Evolutionary conservation across 2,329 filamentous ascomycete genomes (phyloP).

Genomic region (Colletotrichum euphorbiae): DNA sequence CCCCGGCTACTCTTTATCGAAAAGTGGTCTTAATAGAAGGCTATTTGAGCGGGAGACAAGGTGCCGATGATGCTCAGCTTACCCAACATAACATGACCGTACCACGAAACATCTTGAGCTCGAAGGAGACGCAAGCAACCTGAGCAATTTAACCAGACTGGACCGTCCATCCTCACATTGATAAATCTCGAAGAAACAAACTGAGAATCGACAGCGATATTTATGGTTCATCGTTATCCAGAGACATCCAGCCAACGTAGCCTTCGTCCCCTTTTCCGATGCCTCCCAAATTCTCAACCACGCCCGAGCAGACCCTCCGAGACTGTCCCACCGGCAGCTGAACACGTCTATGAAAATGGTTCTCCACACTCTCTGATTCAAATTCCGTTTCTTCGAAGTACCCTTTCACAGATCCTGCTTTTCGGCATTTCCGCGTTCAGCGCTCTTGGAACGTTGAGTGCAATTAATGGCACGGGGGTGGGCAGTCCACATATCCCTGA

Average conservation of each 20-base stretch:
- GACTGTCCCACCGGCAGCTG: not conserved
- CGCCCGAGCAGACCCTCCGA: not conserved
- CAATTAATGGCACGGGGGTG: constrained; percentile 54
- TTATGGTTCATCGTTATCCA: too few species aligned
- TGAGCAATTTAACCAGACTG: too few species aligned
- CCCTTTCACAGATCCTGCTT: constrained; percentile 53
- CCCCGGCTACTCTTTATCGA: too few species aligned
- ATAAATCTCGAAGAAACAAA: too few species aligned
- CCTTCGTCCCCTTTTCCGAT: too few species aligned
- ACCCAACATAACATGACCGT: not conserved
- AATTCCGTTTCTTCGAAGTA: constrained; percentile 44
- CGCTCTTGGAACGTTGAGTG: constrained; percentile 56
- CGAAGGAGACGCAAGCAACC: too few species aligned
- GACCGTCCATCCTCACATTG: too few species aligned
- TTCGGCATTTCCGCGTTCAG: constrained; percentile 55
- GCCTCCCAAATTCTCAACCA: too few species aligned
- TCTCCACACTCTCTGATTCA: not conserved
- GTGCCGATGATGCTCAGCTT: not conserved
- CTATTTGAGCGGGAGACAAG: not conserved
- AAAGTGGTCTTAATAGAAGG: not conserved
- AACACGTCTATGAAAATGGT: not conserved
- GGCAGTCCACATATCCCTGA: constrained; percentile 55
- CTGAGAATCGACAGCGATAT: too few species aligned
- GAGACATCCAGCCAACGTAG: too few species aligned
- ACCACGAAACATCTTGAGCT: too few species aligned